Percentiles rank a stretch among this genome's conserved stretches.
Evolutionary conservation across 2,329 filamentous ascomycete species (phyloP).

Genomic region (Nothophoma quercina): DNA sequence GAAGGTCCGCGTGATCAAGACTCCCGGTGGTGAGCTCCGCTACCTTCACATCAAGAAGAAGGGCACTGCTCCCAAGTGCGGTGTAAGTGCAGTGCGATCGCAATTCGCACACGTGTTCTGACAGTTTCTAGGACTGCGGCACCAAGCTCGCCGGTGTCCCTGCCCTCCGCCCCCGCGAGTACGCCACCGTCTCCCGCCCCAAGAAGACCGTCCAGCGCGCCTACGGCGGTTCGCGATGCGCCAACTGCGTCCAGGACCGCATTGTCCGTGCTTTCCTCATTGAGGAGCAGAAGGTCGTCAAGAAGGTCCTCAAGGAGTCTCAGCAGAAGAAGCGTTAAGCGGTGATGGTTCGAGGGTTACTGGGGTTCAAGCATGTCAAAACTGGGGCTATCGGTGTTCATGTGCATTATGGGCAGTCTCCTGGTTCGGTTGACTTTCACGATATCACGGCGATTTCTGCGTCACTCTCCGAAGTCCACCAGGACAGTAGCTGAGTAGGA

Average conservation of each 20-base stretch:
- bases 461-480: slow-evolving; percentile 40
- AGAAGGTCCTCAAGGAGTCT: slow-evolving; percentile 99
- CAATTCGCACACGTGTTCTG: slow-evolving; percentile 19
- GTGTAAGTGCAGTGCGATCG: slow-evolving; percentile 41
- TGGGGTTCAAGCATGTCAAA: slow-evolving; percentile 45
- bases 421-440: slow-evolving; percentile 49
- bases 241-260: slow-evolving; percentile 97
- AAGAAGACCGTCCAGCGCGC: slow-evolving; percentile 99
- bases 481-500: slow-evolving; percentile 47
- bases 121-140: slow-evolving; percentile 82
- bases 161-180: slow-evolving; percentile 97
- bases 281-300: slow-evolving; percentile 99
- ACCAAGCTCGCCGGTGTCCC: slow-evolving; percentile 97
- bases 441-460: slow-evolving; percentile 49
- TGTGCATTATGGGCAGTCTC: slow-evolving; percentile 52
- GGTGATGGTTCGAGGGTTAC: slow-evolving; percentile 31
- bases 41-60: slow-evolving; percentile 99
- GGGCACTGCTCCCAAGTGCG: slow-evolving; percentile 94
- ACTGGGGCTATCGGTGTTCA: slow-evolving; percentile 52
- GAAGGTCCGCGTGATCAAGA: slow-evolving; percentile 79
- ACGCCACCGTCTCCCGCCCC: slow-evolving; percentile 94
- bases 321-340: slow-evolving; percentile 74
- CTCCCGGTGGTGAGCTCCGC: slow-evolving; percentile 92
- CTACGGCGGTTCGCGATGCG: slow-evolving; percentile 96
- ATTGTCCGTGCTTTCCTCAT: slow-evolving; percentile 98